These are phyloP conservation scores for Venturia effusa DNA, from an alignment of 2,329 filamentous ascomycete species.

Conservation along the genomic window DNA sequence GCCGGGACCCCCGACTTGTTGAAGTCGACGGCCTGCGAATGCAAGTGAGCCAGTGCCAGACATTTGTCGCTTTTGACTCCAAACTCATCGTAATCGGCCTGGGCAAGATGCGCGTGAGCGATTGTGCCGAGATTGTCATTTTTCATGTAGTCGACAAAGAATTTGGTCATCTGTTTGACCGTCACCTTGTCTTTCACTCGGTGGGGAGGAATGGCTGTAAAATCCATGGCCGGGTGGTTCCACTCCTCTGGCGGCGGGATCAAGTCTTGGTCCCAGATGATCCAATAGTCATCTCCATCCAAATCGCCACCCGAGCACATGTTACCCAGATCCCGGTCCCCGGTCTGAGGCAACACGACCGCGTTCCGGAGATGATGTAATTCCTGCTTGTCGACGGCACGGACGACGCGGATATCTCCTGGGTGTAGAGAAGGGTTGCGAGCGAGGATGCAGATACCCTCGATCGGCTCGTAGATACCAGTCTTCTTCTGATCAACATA, in stretches of 20 bases:
- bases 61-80: constrained; percentile 63
- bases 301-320: constrained; percentile 97
- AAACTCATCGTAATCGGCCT: constrained; percentile 50
- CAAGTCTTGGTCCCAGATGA: constrained; percentile 77
- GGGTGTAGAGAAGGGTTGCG: constrained; percentile 91
- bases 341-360: constrained; percentile 74
- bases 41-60: constrained; percentile 62
- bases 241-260: constrained; percentile 49
- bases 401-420: constrained; percentile 80
- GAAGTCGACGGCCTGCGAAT: constrained; percentile 90
- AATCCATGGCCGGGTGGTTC: constrained; percentile 71
- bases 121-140: constrained; percentile 74
- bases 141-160: constrained; percentile 90
- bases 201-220: constrained; percentile 46
- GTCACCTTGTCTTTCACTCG: constrained; percentile 52
- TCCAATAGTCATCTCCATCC: constrained; percentile 90
- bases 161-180: constrained; percentile 63
- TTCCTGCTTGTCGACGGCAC: constrained; percentile 64
- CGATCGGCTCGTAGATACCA: constrained; percentile 52
- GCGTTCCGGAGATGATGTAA: constrained; percentile 72
- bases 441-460: constrained; percentile 71
- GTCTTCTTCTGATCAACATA: constrained; percentile 53
- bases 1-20: constrained; percentile 80
- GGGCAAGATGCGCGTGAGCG: constrained; percentile 70
- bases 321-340: constrained; percentile 73